These are phyloP conservation scores for Globisporangium ultimum DNA, from an alignment of 352 stramenopile genomes.

Conservation along the genomic window DNA sequence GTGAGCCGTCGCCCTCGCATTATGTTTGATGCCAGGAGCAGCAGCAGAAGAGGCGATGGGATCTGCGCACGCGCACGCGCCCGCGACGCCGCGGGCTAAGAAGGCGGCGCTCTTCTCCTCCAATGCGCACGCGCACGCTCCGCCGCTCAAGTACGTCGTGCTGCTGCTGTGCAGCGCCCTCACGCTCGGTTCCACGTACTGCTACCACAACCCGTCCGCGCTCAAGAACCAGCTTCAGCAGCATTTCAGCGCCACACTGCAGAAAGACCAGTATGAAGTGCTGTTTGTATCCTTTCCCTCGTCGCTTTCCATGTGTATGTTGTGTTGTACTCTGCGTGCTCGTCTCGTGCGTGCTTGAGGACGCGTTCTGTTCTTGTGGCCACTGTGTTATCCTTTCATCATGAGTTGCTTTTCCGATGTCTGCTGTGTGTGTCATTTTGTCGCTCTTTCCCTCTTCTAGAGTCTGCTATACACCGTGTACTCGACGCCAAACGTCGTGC, in stretches of 20 bases:
- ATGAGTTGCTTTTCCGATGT: background rate
- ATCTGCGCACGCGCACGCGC: no score
- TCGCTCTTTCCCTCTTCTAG: slow-evolving; percentile 19
- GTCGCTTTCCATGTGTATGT: background rate
- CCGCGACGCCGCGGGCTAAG: no score
- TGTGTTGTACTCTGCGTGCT: background rate
- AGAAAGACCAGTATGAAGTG: slow-evolving; percentile 33
- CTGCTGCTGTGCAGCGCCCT: slow-evolving; percentile 48
- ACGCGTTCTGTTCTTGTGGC: background rate
- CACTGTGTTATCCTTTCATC: slow-evolving; percentile 9
- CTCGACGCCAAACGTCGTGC: slow-evolving; percentile 77
- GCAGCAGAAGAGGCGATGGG: no score
- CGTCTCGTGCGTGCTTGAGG: background rate
- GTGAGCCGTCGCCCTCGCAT: no score
- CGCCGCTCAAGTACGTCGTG: slow-evolving; percentile 28
- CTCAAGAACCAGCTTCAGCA: slow-evolving; percentile 63
- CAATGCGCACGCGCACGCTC: slow-evolving; percentile 3
- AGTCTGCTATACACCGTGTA: slow-evolving; percentile 87
- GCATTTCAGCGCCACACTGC: slow-evolving; percentile 33
- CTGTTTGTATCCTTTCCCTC: slow-evolving; percentile 32
- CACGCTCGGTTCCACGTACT: slow-evolving; percentile 56
- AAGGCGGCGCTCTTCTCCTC: no score
- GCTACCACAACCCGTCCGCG: slow-evolving; percentile 59
- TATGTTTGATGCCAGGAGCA: no score
- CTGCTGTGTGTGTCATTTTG: no score